Evolutionary conservation across 495 filamentous ascomycete species (phyloP).

Genomic region (Durotheca rogersii): DNA sequence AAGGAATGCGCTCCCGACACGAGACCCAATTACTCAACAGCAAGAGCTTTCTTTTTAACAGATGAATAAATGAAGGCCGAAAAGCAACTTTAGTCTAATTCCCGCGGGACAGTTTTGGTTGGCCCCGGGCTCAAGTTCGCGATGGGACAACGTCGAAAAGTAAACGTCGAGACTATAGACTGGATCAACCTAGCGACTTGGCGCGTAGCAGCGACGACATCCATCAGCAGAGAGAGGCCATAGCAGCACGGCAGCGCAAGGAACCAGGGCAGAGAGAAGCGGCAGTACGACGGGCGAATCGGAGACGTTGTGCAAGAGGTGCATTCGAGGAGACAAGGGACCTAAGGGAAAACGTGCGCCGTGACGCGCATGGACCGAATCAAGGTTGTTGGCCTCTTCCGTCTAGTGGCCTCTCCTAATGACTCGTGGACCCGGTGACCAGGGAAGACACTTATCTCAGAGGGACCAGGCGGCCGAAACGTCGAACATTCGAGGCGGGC

Average conservation of each 20-base stretch:
- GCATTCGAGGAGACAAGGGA: constrained; percentile 27
- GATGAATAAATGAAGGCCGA: constrained; percentile 11
- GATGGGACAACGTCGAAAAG: constrained; percentile 14
- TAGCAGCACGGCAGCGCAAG: constrained; percentile 19
- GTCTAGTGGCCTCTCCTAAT: too few relatives aligned
- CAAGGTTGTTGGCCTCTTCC: too few relatives aligned
- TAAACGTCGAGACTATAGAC: constrained; percentile 21
- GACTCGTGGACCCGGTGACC: constrained; percentile 16
- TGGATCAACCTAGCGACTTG: constrained; percentile 6
- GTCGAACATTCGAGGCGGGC: constrained; percentile 15
- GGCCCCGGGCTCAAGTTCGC: constrained; percentile 16
- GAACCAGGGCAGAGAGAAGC: constrained; percentile 8
- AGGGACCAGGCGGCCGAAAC: constrained; percentile 8
- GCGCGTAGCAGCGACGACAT: constrained; percentile 13
- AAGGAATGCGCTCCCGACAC: constrained; percentile 30
- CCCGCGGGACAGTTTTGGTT: constrained; percentile 16
- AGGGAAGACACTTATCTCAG: constrained; percentile 3
- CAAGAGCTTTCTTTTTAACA: constrained; percentile 1
- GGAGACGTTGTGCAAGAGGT: constrained; percentile 24
- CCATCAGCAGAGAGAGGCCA: constrained; percentile 14
- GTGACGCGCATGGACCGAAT: constrained; percentile 31
- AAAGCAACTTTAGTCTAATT: constrained; percentile 2
- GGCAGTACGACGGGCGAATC: constrained; percentile 27
- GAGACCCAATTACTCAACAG: constrained; percentile 19
- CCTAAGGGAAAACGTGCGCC: constrained; percentile 18